Base-by-base conservation (phyloP, 345 rosid genomes). In the Eucalyptus lansdowneana region DNA sequence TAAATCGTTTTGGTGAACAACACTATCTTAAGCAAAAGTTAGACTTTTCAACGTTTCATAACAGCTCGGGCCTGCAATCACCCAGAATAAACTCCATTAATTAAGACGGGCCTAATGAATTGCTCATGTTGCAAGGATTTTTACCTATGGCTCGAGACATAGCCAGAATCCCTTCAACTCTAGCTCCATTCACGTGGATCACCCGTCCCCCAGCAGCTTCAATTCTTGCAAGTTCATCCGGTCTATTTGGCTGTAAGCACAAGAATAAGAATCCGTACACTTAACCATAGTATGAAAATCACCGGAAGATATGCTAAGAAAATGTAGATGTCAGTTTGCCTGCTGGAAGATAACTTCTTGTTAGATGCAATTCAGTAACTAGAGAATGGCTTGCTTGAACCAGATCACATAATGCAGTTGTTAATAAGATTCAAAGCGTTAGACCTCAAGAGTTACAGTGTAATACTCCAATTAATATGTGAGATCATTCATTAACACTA, bases 101-200 rank as follows among this genome's bases (percentile, higher is more conserved):
- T 37, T 76, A 76, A 86, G 51, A 76, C 10, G 0, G 76, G 76
- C 40, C 76, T 65, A 2, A n/a, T 65, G 76, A 65, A n/a, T 65
- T 65, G 76, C 85, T 40, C 47, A 76, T 37, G 85, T 76, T 40
- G 47, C 85, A 22, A 62, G 47, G 45, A 11, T 54, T 27, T 86
- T 87, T 94, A 95, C 98, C 99, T 90, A 96, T 95, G 24, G 99
- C 99, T 87, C 98, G 95, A 14, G 99, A 97, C 92, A 96, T 96
- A 11, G 99, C 97, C 89, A 97, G 93, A 92, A 97, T 95, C 54
- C 99, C 98, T 89, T 94, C 96, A 42, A 97, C 98, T 87, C 98
- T 94, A 31, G 98, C 94, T 88, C 97, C 97, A 44, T 95, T 92
- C 58, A 90, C 56, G 25, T 69, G 90, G 69, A 94, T 90, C 83